Percentiles rank a stretch among this genome's conserved stretches.
These are phyloP conservation scores for Stenogyne calaminthoides DNA, from an alignment of 305 asterid genomes.

Conservation along the genomic window DNA sequence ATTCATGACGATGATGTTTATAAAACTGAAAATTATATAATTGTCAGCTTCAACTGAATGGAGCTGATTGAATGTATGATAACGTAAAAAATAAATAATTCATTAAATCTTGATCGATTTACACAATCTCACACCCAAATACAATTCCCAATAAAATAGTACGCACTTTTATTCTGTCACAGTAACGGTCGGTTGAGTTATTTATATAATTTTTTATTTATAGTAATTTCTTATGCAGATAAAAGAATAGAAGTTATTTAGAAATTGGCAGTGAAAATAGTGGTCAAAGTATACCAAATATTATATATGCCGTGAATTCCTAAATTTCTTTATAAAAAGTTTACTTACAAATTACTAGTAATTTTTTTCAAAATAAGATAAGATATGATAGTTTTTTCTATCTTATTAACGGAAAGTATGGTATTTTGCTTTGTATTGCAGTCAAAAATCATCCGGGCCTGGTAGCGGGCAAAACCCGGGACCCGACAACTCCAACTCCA, in stretches of 20 bases:
- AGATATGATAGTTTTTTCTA: no score
- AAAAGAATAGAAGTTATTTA: no score
- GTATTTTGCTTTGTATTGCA: slow-evolving; percentile 30
- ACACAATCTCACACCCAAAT: background rate
- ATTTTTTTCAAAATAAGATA: no score
- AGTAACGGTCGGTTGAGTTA: slow-evolving; percentile 32
- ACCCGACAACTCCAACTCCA: slow-evolving; percentile 19
- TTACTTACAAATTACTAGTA: no score
- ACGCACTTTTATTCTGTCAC: slow-evolving; percentile 27
- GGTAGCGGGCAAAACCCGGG: slow-evolving; percentile 40
- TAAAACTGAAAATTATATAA: no score
- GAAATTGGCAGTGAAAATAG: no score
- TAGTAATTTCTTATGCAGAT: no score
- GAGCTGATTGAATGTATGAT: background rate
- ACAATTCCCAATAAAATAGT: background rate
- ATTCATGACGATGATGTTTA: background rate
- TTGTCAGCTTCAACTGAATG: no score
- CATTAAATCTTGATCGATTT: background rate
- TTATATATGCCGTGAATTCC: no score
- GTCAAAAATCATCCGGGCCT: slow-evolving; percentile 56
- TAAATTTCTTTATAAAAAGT: no score
- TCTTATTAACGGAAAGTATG: background rate
- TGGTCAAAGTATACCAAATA: no score
- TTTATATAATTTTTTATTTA: background rate
- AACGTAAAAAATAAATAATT: background rate